Base-by-base conservation (phyloP, 139 green algal species). In the Tetratostichococcus sp. region DNA sequence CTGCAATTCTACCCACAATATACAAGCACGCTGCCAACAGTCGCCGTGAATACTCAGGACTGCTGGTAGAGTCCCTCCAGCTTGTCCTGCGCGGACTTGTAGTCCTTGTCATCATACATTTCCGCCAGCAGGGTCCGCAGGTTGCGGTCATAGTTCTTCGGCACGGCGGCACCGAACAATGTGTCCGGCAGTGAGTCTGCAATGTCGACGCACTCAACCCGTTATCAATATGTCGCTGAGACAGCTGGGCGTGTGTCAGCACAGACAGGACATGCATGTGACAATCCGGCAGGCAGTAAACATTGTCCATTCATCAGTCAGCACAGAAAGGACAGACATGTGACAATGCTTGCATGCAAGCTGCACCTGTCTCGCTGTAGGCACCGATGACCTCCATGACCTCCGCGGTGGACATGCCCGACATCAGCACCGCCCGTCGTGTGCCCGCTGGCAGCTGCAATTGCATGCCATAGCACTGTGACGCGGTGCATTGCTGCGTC, bases 361-460 rank as follows among this genome's bases (percentile, higher is more conserved):
- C n/a, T 14, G 39, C 19, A 26, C 34, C 42, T 39, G 70, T 21
- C 14, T 75, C 70, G n/a, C 42, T 75, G 70, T 75, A 75, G 21
- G 70, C 70, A 25, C 39, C 70, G 31, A 75, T 75, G 70, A 75
- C 70, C 25, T 75, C 70, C 35, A 75, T 67, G 26, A 75, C 70
- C 30, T 75, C 70, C 14, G 70, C 59, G 23, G 70, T 75, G 26
- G 59, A 75, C 70, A 75, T 67, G 0, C 70, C 70, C 0, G 39
- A 67, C 35, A 75, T 66, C 8, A 75, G 35, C 6, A 75, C n/a
- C 23, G 70, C 70, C 39, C 42, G 30, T 26, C 42, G 70, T 32
- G 70, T 67, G 17, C 42, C 70, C 6, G 28, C 33, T 30, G 70
- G 70, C 21, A 62, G 50, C 50, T 62, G 50, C 50, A 62, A 17